Evolutionary conservation across 2,329 filamentous ascomycete genomes (phyloP).

Genomic region (Talaromyces marneffei): DNA sequence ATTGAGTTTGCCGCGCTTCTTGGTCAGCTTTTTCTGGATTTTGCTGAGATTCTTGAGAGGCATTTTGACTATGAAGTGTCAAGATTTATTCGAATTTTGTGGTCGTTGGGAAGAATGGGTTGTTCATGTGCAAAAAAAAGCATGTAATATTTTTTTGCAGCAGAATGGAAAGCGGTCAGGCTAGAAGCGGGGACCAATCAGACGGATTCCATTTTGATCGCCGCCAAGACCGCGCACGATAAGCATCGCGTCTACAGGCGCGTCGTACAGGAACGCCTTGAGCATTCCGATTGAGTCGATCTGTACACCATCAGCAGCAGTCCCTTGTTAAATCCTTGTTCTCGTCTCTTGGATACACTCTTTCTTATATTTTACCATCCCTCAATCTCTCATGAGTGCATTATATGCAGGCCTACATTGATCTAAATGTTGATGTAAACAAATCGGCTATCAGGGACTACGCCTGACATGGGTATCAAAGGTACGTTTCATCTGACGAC

Average conservation of each 20-base stretch:
- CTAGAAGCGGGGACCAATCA: conserved; percentile 5
- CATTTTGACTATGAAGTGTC: conserved; percentile 47
- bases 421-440: conserved; percentile 22
- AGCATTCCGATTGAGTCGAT: conserved; percentile 10
- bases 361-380: conserved; percentile 9
- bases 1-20: conserved; percentile 70
- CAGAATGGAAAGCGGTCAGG: conserved; percentile 32
- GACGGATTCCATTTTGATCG: neutral
- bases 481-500: conserved; percentile 24
- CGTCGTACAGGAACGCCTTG: conserved; percentile 8
- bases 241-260: conserved; percentile 12
- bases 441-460: conserved; percentile 24
- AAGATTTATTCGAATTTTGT: neutral
- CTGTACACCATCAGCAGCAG: neutral
- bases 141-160: conserved; percentile 17
- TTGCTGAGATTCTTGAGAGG: conserved; percentile 66
- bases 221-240: neutral
- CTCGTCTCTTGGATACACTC: neutral
- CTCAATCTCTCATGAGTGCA: conserved; percentile 13
- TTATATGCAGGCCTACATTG: conserved; percentile 5
- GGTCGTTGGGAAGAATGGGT: neutral
- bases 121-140: neutral
- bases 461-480: conserved; percentile 42
- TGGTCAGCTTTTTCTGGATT: conserved; percentile 80
- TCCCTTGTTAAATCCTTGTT: neutral